Conservation (phyloP, 2,329 filamentous ascomycete species). For the Clonostachys rhizophaga region DNA sequence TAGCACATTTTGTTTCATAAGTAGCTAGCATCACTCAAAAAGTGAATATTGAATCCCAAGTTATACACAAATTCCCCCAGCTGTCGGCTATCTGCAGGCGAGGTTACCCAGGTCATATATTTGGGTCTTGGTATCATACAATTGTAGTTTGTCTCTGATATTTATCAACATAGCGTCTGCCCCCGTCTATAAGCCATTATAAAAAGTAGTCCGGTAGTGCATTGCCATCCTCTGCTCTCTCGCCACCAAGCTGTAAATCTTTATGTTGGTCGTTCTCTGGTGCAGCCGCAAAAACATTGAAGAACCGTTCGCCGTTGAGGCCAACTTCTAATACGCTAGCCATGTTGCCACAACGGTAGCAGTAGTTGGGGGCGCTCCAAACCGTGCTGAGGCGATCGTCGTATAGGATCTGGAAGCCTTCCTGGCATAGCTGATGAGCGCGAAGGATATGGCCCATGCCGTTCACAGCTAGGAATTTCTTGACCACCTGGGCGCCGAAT, state of each 20-base stretch:
- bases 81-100: no score
- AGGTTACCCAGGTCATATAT: no score
- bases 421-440: slow-evolving; percentile 97
- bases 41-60: no score
- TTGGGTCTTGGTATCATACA: no score
- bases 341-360: slow-evolving; percentile 94
- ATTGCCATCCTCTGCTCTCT: slow-evolving; percentile 62
- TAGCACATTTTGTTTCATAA: no score
- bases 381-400: slow-evolving; percentile 93
- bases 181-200: slow-evolving; percentile 22
- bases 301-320: slow-evolving; percentile 86
- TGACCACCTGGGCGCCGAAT: slow-evolving; percentile 95
- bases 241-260: slow-evolving; percentile 72
- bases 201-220: slow-evolving; percentile 70
- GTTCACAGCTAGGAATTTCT: slow-evolving; percentile 97
- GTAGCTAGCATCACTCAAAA: no score
- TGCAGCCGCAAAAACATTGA: slow-evolving; percentile 96
- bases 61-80: no score
- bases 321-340: slow-evolving; percentile 95
- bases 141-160: no score
- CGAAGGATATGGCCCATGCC: slow-evolving; percentile 96
- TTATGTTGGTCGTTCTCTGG: slow-evolving; percentile 93
- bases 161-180: no score
- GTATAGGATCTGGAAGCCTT: slow-evolving; percentile 95
- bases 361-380: slow-evolving; percentile 97